These are phyloP conservation scores for Debaryomyces fabryi DNA, from an alignment of 1,139 yeast species.

Conservation along the genomic window DNA sequence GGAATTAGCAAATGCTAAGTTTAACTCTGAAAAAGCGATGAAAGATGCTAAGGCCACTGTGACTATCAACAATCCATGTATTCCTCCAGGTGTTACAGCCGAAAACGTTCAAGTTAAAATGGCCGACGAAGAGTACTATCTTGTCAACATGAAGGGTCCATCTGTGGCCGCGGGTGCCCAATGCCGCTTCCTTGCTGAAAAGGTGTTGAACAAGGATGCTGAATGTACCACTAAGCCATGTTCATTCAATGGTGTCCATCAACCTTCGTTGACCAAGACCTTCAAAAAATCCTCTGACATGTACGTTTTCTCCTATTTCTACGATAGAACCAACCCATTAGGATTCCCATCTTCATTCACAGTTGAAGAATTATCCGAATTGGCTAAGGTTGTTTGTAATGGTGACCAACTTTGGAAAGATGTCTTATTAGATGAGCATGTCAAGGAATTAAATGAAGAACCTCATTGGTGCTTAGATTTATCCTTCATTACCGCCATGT, in stretches of 20 bases:
- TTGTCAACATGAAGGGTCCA: slow-evolving; percentile 78
- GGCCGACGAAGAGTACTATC: slow-evolving; percentile 49
- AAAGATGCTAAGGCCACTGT: slow-evolving; percentile 41
- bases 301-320: slow-evolving; percentile 90
- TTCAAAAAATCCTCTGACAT: slow-evolving; percentile 73
- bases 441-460: slow-evolving; percentile 66
- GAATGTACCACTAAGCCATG: slow-evolving; percentile 79
- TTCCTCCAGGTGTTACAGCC: slow-evolving; percentile 71
- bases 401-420: slow-evolving; percentile 78
- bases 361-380: slow-evolving; percentile 76
- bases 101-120: slow-evolving; percentile 60
- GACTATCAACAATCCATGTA: slow-evolving; percentile 74
- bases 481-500: slow-evolving; percentile 82
- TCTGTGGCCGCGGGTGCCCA: slow-evolving; percentile 54
- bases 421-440: slow-evolving; percentile 62
- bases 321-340: slow-evolving; percentile 89
- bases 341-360: slow-evolving; percentile 94
- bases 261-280: slow-evolving; percentile 81
- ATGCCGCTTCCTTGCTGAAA: slow-evolving; percentile 84
- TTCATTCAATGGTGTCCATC: slow-evolving; percentile 95
- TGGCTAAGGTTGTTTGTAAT: slow-evolving; percentile 81
- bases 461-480: slow-evolving; percentile 95
- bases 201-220: slow-evolving; percentile 77
- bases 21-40: slow-evolving; percentile 39
- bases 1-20: slow-evolving; percentile 30